A percentile compares a stretch with the other conserved stretches of the same genome.
phyloP scores from a whole-genome alignment of 1,284 basidiomycete genomes.

The Volvariella surrecta region DNA sequence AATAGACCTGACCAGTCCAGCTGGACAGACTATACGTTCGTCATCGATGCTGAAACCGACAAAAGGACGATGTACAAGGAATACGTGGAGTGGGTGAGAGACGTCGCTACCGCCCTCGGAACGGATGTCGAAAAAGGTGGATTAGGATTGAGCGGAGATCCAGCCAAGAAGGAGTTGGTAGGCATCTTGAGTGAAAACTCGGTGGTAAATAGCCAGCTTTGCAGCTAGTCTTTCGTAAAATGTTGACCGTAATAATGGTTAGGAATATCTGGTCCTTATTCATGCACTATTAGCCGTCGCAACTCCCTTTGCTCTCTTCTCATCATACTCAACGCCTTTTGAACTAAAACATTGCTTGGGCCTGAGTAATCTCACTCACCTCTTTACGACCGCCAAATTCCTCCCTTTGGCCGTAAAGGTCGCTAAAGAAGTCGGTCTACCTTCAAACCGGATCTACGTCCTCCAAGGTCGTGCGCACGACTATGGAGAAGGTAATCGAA shows the following conservation, averaged over 20 bases:
- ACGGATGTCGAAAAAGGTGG: slow-evolving; percentile 39
- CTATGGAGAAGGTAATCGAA: slow-evolving; percentile 28
- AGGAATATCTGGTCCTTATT: slow-evolving; percentile 58
- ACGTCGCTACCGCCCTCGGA: slow-evolving; percentile 50
- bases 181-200: slow-evolving; percentile 66
- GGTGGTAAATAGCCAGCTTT: slow-evolving; percentile 33
- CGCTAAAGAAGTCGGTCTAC: slow-evolving; percentile 41
- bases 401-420: slow-evolving; percentile 40
- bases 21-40: slow-evolving; percentile 46
- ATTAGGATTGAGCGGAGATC: slow-evolving; percentile 37
- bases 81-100: slow-evolving; percentile 40
- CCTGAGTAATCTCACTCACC: slow-evolving; percentile 42
- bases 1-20: slow-evolving; percentile 38
- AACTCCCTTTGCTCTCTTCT: slow-evolving; percentile 55
- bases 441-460: slow-evolving; percentile 43
- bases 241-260: slow-evolving; percentile 3
- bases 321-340: slow-evolving; percentile 55
- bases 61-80: slow-evolving; percentile 35
- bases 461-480: slow-evolving; percentile 38
- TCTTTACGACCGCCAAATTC: slow-evolving; percentile 54
- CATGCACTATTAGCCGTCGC: slow-evolving; percentile 49
- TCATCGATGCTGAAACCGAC: slow-evolving; percentile 50
- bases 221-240: slow-evolving; percentile 1
- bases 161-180: slow-evolving; percentile 53
- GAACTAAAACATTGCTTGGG: slow-evolving; percentile 54